Conservation (phyloP, 2,329 filamentous ascomycete species). For the Zopfia rhizophila region DNA sequence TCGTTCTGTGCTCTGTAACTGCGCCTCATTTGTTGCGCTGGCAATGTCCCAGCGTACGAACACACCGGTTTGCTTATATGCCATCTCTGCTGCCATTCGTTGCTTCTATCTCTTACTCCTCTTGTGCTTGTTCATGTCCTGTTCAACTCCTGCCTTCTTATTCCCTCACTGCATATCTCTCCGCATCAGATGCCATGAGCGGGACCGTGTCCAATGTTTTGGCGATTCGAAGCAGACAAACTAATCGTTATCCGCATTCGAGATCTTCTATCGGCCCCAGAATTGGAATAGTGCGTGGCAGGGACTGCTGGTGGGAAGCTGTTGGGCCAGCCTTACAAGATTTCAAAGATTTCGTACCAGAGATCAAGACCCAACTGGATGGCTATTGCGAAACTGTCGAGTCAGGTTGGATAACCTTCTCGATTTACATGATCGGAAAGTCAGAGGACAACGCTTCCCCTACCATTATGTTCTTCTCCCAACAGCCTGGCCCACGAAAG, state of each 20-base stretch:
- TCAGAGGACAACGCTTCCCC: conserved; percentile 15
- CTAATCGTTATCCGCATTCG: background rate
- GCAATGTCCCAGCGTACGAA: too few relatives aligned
- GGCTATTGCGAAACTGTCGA: conserved; percentile 18
- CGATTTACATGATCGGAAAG: conserved; percentile 28
- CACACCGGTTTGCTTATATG: too few relatives aligned
- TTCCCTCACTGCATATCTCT: too few relatives aligned
- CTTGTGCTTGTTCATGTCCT: too few relatives aligned
- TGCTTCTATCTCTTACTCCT: too few relatives aligned
- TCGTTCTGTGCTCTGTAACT: too few relatives aligned
- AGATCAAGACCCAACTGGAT: background rate
- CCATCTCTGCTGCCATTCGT: too few relatives aligned
- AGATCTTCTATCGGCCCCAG: background rate
- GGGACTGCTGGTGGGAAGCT: conserved; percentile 10
- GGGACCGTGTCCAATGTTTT: too few relatives aligned
- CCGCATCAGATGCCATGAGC: too few relatives aligned
- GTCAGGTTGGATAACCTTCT: conserved; percentile 20
- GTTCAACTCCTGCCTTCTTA: too few relatives aligned
- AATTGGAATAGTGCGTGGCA: background rate
- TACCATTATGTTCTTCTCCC: conserved; percentile 27
- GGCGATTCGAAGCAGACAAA: too few relatives aligned
- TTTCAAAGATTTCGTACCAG: background rate
- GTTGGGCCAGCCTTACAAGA: conserved; percentile 5
- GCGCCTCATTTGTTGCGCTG: too few relatives aligned
- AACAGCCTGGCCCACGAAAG: conserved; percentile 17